A percentile compares a stretch with the other conserved stretches of the same genome.
These are phyloP conservation scores for Citrus glauca DNA, from an alignment of 345 rosid species.

Conservation along the genomic window DNA sequence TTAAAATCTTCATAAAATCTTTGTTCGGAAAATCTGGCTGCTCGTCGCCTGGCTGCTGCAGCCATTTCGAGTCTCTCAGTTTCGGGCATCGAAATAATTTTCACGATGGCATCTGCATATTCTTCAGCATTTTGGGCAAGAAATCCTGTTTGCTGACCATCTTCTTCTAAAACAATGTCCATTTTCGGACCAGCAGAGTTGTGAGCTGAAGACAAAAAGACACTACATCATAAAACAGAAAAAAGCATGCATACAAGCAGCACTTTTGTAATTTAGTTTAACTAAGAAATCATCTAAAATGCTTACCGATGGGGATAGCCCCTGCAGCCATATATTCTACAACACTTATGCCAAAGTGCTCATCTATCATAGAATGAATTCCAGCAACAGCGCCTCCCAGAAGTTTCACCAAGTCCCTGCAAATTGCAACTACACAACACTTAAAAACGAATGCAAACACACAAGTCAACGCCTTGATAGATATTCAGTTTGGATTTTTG, in stretches of 20 bases:
- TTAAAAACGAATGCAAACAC: background rate
- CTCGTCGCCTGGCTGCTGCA: slow-evolving; percentile 68
- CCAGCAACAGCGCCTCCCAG: slow-evolving; percentile 79
- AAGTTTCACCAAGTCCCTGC: slow-evolving; percentile 72
- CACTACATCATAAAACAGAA: background rate
- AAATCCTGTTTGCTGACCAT: slow-evolving; percentile 75
- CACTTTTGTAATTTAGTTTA: background rate
- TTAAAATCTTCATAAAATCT: slow-evolving; percentile 69
- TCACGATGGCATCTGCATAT: slow-evolving; percentile 67
- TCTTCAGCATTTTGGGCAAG: slow-evolving; percentile 73
- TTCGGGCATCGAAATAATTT: slow-evolving; percentile 55
- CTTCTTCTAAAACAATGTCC: slow-evolving; percentile 92
- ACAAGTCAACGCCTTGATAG: background rate
- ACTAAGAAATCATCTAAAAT: slow-evolving; percentile 6
- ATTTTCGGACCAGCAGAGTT: slow-evolving; percentile 93
- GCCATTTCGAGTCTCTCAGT: slow-evolving; percentile 68
- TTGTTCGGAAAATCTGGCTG: slow-evolving; percentile 67
- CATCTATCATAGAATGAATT: slow-evolving; percentile 80
- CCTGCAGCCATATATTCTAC: slow-evolving; percentile 98
- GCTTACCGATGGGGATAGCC: slow-evolving; percentile 83
- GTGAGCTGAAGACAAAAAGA: slow-evolving; percentile 51
- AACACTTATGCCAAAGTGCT: slow-evolving; percentile 88
- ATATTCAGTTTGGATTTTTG: background rate
- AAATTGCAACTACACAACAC: slow-evolving; percentile 7
- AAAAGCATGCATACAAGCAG: background rate